These are phyloP conservation scores for Lolium perenne DNA, from an alignment of 176 grass and related monocot species.

Conservation along the genomic window DNA sequence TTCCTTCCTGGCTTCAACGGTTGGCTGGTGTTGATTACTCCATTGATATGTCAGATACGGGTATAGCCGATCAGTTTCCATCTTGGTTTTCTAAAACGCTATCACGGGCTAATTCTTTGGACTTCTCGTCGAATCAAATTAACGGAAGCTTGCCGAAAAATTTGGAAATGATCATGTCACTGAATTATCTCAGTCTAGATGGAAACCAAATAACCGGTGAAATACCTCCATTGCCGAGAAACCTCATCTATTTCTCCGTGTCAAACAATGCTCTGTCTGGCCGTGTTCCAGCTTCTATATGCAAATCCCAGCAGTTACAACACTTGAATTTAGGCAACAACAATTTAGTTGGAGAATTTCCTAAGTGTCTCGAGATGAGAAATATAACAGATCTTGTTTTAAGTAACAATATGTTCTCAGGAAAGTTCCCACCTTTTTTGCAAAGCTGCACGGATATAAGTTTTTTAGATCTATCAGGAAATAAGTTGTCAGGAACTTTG, in stretches of 20 bases:
- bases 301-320: rapidly evolving
- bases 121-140: constrained; percentile 32
- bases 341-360: not conserved
- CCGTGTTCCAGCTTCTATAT: constrained; percentile 7
- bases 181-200: not conserved
- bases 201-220: constrained; percentile 3
- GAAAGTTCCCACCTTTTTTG: constrained; percentile 10
- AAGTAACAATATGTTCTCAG: constrained; percentile 35
- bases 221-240: not conserved
- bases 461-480: constrained; percentile 36
- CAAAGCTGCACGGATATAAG: no score
- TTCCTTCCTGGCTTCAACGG: constrained; percentile 46
- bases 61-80: constrained; percentile 30
- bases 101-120: not conserved
- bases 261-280: constrained; percentile 16
- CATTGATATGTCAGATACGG: constrained; percentile 21
- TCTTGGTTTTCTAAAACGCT: constrained; percentile 31
- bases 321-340: not conserved
- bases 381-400: rapidly evolving
- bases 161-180: no score
- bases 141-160: constrained; percentile 17
- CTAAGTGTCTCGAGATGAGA: not conserved
- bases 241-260: not conserved
- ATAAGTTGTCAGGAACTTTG: not conserved
- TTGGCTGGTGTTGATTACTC: not conserved